These are phyloP conservation scores for Aphanomyces euteiches DNA, from an alignment of 352 stramenopile species.

Conservation along the genomic window DNA sequence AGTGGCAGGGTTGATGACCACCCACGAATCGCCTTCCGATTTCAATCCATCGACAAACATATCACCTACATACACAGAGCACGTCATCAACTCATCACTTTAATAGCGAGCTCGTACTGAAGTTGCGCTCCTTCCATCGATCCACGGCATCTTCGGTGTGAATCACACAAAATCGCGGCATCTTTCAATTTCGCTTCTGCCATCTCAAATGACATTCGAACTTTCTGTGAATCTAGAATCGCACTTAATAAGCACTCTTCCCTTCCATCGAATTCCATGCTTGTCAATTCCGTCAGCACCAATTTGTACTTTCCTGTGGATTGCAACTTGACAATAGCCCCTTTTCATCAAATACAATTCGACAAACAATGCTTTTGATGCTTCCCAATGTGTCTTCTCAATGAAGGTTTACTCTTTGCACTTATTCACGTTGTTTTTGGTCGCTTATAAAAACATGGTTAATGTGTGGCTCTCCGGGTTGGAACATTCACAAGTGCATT, in stretches of 20 bases:
- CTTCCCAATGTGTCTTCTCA: too few species aligned
- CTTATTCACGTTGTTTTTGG: too few species aligned
- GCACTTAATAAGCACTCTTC: not conserved
- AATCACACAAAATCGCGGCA: slow-evolving; percentile 22
- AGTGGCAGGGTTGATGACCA: slow-evolving; percentile 7
- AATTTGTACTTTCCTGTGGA: too few species aligned
- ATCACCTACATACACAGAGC: not conserved
- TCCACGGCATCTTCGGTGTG: slow-evolving; percentile 5
- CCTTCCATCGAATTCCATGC: too few species aligned
- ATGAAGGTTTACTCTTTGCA: too few species aligned
- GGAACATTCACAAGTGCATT: too few species aligned
- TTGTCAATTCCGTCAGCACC: too few species aligned
- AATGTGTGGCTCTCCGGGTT: too few species aligned
- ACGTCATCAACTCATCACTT: not conserved
- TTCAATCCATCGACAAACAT: slow-evolving; percentile 12
- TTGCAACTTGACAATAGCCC: too few species aligned
- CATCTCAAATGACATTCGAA: not conserved
- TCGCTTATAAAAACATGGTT: too few species aligned
- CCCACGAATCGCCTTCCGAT: slow-evolving; percentile 7
- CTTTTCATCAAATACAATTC: too few species aligned
- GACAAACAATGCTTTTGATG: too few species aligned
- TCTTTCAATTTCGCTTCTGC: not conserved
- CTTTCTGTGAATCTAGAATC: not conserved
- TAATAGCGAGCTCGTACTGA: not conserved
- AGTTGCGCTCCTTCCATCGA: slow-evolving; percentile 3